Evolutionary conservation across 495 filamentous ascomycete genomes (phyloP).

Genomic region (Aspergillus incahuasiensis): DNA sequence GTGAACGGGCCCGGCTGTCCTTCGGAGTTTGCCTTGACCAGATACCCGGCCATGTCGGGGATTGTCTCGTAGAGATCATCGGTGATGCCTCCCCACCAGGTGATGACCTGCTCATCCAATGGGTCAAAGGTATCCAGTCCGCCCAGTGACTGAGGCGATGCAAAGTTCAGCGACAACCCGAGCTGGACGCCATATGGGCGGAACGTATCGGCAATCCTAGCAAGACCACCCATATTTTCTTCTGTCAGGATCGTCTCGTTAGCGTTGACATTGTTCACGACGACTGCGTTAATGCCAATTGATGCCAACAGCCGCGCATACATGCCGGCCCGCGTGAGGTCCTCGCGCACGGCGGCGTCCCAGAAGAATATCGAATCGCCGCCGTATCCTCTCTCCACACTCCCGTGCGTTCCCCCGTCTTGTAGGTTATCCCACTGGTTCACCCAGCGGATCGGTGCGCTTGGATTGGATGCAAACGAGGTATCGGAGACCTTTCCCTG

Average conservation of each 20-base stretch:
- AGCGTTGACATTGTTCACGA: slow-evolving; percentile 74
- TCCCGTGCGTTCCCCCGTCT: slow-evolving; percentile 48
- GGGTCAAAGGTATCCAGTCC: slow-evolving; percentile 61
- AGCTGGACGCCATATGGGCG: slow-evolving; percentile 64
- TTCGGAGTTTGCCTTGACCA: slow-evolving; percentile 71
- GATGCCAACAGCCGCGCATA: slow-evolving; percentile 69
- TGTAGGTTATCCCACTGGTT: slow-evolving; percentile 68
- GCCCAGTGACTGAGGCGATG: slow-evolving; percentile 54
- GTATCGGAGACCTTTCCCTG: slow-evolving; percentile 53
- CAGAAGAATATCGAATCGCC: slow-evolving; percentile 66
- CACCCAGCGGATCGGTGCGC: slow-evolving; percentile 61
- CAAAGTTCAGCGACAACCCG: slow-evolving; percentile 64
- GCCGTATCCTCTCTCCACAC: slow-evolving; percentile 65
- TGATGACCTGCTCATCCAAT: slow-evolving; percentile 52
- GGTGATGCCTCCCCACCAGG: slow-evolving; percentile 59
- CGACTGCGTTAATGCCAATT: slow-evolving; percentile 58
- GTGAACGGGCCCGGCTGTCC: slow-evolving; percentile 66
- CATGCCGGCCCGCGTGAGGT: slow-evolving; percentile 54
- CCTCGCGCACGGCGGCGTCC: slow-evolving; percentile 46
- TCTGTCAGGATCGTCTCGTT: slow-evolving; percentile 52
- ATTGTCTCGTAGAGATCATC: slow-evolving; percentile 53
- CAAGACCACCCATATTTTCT: slow-evolving; percentile 56
- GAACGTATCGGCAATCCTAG: slow-evolving; percentile 57
- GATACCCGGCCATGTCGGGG: slow-evolving; percentile 64
- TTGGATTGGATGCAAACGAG: slow-evolving; percentile 38